These are phyloP conservation scores for Moringa oleifera DNA, from an alignment of 345 rosid species.

Conservation along the genomic window DNA sequence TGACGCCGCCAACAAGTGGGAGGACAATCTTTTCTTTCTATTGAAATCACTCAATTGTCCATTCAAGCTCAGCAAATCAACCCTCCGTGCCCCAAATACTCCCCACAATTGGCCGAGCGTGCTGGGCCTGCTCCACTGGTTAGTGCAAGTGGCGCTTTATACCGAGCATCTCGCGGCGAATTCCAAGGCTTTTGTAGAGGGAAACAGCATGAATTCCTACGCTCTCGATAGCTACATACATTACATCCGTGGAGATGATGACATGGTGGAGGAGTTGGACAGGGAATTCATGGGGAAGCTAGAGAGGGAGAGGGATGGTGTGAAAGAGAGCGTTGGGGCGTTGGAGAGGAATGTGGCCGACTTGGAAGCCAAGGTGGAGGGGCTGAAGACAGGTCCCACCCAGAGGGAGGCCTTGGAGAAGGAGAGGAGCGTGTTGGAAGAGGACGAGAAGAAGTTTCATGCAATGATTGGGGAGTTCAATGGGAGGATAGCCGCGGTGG, in stretches of 20 bases:
- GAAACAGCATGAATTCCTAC: slow-evolving; percentile 38
- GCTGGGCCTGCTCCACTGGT: slow-evolving; percentile 68
- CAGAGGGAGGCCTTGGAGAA: slow-evolving; percentile 53
- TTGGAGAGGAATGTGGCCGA: slow-evolving; percentile 33
- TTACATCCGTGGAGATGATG: slow-evolving; percentile 62
- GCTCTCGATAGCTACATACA: slow-evolving; percentile 45
- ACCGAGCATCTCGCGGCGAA: slow-evolving; percentile 27
- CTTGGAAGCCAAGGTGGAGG: slow-evolving; percentile 43
- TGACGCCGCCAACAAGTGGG: slow-evolving; percentile 37
- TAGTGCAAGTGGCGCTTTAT: slow-evolving; percentile 58
- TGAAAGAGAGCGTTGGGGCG: slow-evolving; percentile 29
- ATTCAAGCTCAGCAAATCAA: slow-evolving; percentile 63
- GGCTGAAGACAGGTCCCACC: slow-evolving; percentile 45
- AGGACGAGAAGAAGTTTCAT: slow-evolving; percentile 62
- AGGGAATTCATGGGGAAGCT: slow-evolving; percentile 49
- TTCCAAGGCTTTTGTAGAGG: slow-evolving; percentile 27
- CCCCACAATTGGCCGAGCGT: slow-evolving; percentile 89
- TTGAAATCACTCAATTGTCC: slow-evolving; percentile 59
- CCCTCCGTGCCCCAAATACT: slow-evolving; percentile 74
- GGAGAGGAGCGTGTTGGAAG: slow-evolving; percentile 51
- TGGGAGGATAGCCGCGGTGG: slow-evolving; percentile 33
- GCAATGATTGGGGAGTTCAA: slow-evolving; percentile 42
- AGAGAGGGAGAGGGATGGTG: slow-evolving; percentile 42
- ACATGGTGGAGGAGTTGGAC: slow-evolving; percentile 49
- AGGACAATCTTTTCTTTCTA: slow-evolving; percentile 59